These are phyloP conservation scores for Talaromyces borbonicus DNA, from an alignment of 495 filamentous ascomycete species.

Conservation along the genomic window DNA sequence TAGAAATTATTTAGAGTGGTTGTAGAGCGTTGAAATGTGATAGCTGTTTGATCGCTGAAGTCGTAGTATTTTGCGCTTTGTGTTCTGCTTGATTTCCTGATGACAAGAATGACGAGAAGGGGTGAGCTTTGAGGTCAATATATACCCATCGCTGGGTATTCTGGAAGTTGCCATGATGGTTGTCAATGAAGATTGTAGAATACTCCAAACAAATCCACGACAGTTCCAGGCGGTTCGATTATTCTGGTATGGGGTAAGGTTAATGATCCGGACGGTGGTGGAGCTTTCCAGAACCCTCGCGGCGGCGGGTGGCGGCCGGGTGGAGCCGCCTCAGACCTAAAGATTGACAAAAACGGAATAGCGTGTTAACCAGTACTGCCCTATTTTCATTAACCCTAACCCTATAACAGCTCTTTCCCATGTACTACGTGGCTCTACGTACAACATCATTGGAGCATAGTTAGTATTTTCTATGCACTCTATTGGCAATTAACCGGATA, in stretches of 20 bases:
- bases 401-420: no score
- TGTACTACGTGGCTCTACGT: no score
- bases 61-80: constrained; percentile 2
- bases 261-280: constrained; percentile 8
- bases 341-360: background rate
- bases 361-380: background rate
- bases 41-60: constrained; percentile 7
- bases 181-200: constrained; percentile 7
- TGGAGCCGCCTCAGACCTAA: background rate
- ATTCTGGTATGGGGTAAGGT: no score
- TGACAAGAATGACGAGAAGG: constrained; percentile 5
- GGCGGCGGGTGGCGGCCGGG: constrained; percentile 15
- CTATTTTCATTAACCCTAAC: no score
- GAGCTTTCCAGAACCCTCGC: constrained; percentile 24
- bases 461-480: background rate
- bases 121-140: background rate
- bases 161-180: constrained; percentile 3
- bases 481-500: no score
- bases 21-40: constrained; percentile 3
- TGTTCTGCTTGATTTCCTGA: constrained; percentile 7
- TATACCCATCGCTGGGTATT: constrained; percentile 5
- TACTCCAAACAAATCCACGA: constrained; percentile 7
- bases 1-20: background rate
- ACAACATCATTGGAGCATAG: background rate
- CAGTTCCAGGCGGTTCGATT: no score